Evolutionary conservation across 257 asterid genomes (phyloP).

Genomic region (Solanum virginianum): DNA sequence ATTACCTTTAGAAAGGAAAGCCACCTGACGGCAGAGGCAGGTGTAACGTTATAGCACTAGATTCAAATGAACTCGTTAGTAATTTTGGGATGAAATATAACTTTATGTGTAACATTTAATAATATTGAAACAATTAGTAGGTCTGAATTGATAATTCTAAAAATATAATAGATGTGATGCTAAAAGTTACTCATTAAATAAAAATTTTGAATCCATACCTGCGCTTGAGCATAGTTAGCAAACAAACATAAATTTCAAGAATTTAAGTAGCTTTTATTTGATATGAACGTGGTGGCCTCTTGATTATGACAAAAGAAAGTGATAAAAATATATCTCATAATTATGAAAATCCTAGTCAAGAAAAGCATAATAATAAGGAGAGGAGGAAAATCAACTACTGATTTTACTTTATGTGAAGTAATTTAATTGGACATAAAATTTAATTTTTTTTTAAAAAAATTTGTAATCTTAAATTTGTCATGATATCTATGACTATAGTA

Average conservation of each 20-base stretch:
- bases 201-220: fast-evolving
- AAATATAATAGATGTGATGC: too few species aligned
- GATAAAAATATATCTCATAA: background rate
- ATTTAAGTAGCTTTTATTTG: background rate
- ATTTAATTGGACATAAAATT: background rate
- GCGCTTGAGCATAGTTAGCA: background rate
- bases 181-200: too few species aligned
- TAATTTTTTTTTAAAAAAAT: background rate
- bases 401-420: background rate
- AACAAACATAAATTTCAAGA: background rate
- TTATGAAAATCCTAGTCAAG: background rate
- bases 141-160: background rate
- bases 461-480: background rate
- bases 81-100: too few species aligned
- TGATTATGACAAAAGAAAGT: background rate
- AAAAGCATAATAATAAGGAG: background rate
- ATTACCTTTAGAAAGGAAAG: too few species aligned
- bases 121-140: too few species aligned
- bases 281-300: background rate
- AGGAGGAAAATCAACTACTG: background rate
- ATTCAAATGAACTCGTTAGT: background rate
- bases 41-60: background rate
- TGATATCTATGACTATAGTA: background rate
- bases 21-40: too few species aligned
- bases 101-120: too few species aligned